Evolutionary conservation across 768 basidiomycete species (phyloP).

Genomic region (Pilatotrama ljubarskyi): DNA sequence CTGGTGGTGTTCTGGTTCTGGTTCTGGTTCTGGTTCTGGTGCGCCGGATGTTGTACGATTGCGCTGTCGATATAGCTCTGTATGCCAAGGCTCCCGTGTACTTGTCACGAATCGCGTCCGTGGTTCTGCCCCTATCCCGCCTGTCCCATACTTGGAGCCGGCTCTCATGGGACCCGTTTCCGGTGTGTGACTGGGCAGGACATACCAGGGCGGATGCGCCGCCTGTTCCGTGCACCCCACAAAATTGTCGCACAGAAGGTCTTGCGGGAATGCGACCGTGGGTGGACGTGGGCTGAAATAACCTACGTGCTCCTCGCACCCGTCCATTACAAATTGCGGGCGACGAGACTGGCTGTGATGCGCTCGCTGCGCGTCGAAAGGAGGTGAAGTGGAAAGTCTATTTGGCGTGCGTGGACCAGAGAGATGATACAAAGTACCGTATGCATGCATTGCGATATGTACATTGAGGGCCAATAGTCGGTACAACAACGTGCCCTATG

Average conservation of each 20-base stretch:
- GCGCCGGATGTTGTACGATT: slow-evolving; percentile 20
- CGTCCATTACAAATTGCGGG: too few relatives aligned
- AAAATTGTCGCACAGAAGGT: not conserved
- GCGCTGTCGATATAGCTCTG: slow-evolving; percentile 11
- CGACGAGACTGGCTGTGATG: too few relatives aligned
- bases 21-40: too few relatives aligned
- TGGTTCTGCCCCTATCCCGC: not conserved
- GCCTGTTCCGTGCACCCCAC: not conserved
- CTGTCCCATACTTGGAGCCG: slow-evolving; percentile 12
- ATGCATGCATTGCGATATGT: slow-evolving; percentile 12
- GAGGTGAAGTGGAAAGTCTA: slow-evolving; percentile 1
- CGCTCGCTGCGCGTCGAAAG: too few relatives aligned
- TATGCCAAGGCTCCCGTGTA: slow-evolving; percentile 9
- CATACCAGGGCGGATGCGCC: not conserved
- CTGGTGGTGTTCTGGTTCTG: not conserved
- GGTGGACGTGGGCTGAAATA: not conserved
- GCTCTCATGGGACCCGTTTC: not conserved
- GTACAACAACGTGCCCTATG: slow-evolving; percentile 12
- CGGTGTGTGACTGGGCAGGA: slow-evolving; percentile 14
- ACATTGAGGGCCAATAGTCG: slow-evolving; percentile 1
- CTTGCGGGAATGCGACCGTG: not conserved
- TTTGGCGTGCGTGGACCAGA: not conserved
- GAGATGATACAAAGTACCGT: slow-evolving; percentile 4
- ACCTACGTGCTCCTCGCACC: too few relatives aligned
- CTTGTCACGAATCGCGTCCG: not conserved